Percentiles rank a stretch among this genome's conserved stretches.
phyloP scores from a whole-genome alignment of 108 stramenopile genomes.

The Stephanodiscus minutulus region DNA sequence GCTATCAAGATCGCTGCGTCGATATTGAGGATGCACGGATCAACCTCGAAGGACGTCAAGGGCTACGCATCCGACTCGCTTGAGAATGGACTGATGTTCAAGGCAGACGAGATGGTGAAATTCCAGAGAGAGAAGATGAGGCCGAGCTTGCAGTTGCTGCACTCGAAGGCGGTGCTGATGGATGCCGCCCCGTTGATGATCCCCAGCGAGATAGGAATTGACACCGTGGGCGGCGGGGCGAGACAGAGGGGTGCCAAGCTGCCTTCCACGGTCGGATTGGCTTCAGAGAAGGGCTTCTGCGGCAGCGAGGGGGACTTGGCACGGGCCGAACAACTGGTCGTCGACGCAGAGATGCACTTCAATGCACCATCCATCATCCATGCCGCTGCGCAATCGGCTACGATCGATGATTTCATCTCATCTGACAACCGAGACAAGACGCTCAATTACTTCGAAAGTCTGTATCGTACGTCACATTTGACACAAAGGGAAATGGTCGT shows the following conservation, averaged over 20 bases:
- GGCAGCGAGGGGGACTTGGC: slow-evolving; percentile 63
- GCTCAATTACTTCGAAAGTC: slow-evolving; percentile 54
- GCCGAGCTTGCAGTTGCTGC: slow-evolving; percentile 54
- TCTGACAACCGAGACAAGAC: slow-evolving; percentile 78
- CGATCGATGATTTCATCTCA: slow-evolving; percentile 2
- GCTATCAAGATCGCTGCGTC: slow-evolving; percentile 54
- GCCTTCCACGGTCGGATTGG: slow-evolving; percentile 27
- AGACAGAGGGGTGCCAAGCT: slow-evolving; percentile 26
- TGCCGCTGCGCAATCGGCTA: slow-evolving; percentile 17
- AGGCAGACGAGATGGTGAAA: slow-evolving; percentile 69
- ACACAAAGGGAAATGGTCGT: slow-evolving; percentile 37
- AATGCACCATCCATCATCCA: slow-evolving; percentile 61
- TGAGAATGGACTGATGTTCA: slow-evolving; percentile 64
- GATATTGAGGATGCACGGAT: slow-evolving; percentile 63
- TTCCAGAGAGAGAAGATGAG: slow-evolving; percentile 77
- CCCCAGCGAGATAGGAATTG: slow-evolving; percentile 29
- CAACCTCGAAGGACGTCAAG: slow-evolving; percentile 62
- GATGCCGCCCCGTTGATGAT: slow-evolving; percentile 67
- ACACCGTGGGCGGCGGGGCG: background rate
- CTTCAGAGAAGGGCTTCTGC: slow-evolving; percentile 64
- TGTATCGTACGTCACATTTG: slow-evolving; percentile 23
- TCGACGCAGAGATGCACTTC: slow-evolving; percentile 56
- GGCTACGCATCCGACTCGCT: slow-evolving; percentile 64
- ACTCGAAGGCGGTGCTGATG: slow-evolving; percentile 71
- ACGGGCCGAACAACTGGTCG: slow-evolving; percentile 61